Base-by-base conservation (phyloP, 2,329 filamentous ascomycete species). In the Paramyrothecium roridum region DNA sequence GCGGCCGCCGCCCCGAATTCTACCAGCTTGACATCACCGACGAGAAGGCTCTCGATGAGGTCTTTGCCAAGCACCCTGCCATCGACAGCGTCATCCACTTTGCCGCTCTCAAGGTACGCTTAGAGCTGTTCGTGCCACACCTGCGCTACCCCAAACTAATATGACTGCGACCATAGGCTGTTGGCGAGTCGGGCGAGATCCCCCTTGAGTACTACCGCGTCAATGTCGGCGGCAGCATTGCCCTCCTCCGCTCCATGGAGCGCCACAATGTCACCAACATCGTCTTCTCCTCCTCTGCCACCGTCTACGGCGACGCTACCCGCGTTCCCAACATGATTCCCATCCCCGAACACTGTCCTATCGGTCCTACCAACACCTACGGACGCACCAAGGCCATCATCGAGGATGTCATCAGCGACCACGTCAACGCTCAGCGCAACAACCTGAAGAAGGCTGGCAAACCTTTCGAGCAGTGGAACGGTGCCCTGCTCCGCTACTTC, bases 51-150 rank as follows among this genome's bases (percentile, higher is more conserved):
- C 82, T 99, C 56, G 91, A 97, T 72, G 86, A 87, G 67, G 89
- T 98, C 66, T 97, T 99, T 70, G 80, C 84, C 60, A 89, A 89
- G 69, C 89, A 98, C 76, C 91, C 93, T 52, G 88, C 91, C 68
- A 97, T 99, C 69, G 92, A 97, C 82, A 96, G 91, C 71, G 95
- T 98, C 62, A 98, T 99, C 67, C 95, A 99, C 81, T 99, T 99
- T 71, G 96, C 95, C 61, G 95, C 95, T 22, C 83, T 99, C 64
- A 99, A 99, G 89, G 91, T 89, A 75, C 65, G 76, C 66, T 49
- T 48, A 8, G 12, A 11, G 19, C n/a, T 11, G n/a, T 30, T 3
- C 13, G 8, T 7, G 22, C n/a, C 3, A 16, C 17, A 40, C 26
- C 11, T 30, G 26, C 48, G 20, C 12, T 13, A 43, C 37, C 13